Base-by-base conservation (phyloP, 2,329 filamentous ascomycete genomes). In the Stylonectria norvegica region DNA sequence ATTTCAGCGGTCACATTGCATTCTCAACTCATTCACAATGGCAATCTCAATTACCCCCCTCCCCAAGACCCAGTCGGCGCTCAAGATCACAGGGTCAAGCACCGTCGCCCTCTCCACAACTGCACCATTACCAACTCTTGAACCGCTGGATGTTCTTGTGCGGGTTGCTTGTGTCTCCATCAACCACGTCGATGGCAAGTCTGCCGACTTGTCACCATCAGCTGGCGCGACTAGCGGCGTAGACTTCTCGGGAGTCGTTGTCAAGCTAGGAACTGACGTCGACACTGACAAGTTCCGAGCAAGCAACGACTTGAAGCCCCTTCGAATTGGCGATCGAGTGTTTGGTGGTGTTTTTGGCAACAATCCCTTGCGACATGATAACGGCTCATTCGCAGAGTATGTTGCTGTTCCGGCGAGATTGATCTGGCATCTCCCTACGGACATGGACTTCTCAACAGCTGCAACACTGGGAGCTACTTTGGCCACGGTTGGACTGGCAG, bases 181-280 rank as follows among this genome's bases (percentile, higher is more conserved):
- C 31, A 50, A 52, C 14, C 49, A 38, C 5, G 47, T 50, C 25
- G 50, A 53, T 28, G 42, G 47, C 31, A 53, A 53, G 25, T 42
- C 47, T 5, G 41, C 43, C 16, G 50, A 53, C 34, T 42, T 52
- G 41, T 52, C 49, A 2, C 47, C 49, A 11, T 38, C 43, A 3
- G 34, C 39, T 6, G 50, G 49, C 14, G 42, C 50, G 16, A 50
- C 49, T 0, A 45, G 46, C 30, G 50, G 50, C 11, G 43, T 42
- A 14, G 50, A 53, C 19, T 52, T 52, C 7, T 34, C 50, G 4
- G 50, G 50, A 6, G 25, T 45, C 14, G 39, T 53, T 12, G 22
- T 46, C 4, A 17, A 22, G 14, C 30, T 44, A 7, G 50, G 45
- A 6, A 12, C 36, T 1, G 36, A 40, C 7, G 48, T 52, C 17